phyloP scores from a whole-genome alignment of 495 filamentous ascomycete genomes.

The Mytilinidion resinicola region DNA sequence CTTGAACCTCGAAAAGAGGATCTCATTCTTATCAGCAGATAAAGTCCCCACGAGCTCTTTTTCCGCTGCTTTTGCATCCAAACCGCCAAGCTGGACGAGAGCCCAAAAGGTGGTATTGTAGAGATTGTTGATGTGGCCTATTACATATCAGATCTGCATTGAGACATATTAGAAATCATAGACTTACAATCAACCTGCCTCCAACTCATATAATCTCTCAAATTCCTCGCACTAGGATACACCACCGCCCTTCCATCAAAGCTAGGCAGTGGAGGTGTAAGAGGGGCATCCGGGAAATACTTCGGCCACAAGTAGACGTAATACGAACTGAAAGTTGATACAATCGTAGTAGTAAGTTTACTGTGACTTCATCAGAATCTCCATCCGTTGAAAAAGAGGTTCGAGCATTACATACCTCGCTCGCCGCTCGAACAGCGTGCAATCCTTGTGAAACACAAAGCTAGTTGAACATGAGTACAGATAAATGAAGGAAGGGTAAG shows the following conservation, averaged over 20 bases:
- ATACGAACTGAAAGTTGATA: conserved; percentile 87
- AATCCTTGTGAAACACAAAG: conserved; percentile 81
- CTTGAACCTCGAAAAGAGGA: conserved; percentile 78
- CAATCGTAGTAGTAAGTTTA: conserved; percentile 84
- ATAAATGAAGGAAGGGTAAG: background rate
- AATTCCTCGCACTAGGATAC: conserved; percentile 70
- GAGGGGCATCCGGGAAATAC: conserved; percentile 61
- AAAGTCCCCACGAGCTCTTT: conserved; percentile 73
- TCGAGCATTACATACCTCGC: conserved; percentile 50
- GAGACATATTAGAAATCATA: background rate
- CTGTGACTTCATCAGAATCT: conserved; percentile 36
- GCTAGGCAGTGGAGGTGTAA: conserved; percentile 71
- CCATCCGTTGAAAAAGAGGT: background rate
- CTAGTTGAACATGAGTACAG: conserved; percentile 38
- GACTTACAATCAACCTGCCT: conserved; percentile 85
- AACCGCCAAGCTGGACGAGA: conserved; percentile 67
- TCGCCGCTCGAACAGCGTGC: conserved; percentile 77
- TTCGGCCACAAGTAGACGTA: conserved; percentile 76
- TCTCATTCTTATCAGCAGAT: conserved; percentile 87
- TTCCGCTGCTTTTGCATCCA: conserved; percentile 72
- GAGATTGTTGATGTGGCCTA: conserved; percentile 94
- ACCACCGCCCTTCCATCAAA: conserved; percentile 89
- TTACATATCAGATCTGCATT: background rate
- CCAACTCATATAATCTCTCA: conserved; percentile 96
- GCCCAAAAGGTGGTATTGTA: conserved; percentile 98